These are phyloP conservation scores for Trichoderma aggressivum DNA, from an alignment of 2,329 filamentous ascomycete genomes.

Conservation along the genomic window DNA sequence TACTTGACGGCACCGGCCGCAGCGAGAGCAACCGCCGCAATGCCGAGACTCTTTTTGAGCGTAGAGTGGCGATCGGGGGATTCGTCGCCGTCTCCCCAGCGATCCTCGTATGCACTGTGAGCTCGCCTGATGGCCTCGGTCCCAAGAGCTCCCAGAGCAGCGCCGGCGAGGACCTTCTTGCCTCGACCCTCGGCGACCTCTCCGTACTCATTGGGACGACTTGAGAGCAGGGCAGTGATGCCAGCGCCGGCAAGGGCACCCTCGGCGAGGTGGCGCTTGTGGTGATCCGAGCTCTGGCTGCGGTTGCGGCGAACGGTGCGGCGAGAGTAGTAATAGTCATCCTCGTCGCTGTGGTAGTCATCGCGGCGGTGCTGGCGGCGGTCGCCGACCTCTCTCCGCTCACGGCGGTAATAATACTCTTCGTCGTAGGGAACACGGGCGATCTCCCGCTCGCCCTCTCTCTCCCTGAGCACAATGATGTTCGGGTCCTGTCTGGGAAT, in stretches of 20 bases:
- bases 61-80: conserved; percentile 44
- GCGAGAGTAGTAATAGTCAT: conserved; percentile 48
- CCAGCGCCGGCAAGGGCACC: conserved; percentile 64
- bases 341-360: conserved; percentile 43
- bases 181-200: conserved; percentile 51
- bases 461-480: conserved; percentile 43
- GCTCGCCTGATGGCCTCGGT: conserved; percentile 60
- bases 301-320: conserved; percentile 48
- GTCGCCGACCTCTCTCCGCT: conserved; percentile 41
- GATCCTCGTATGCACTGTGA: conserved; percentile 58
- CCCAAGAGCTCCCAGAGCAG: conserved; percentile 60
- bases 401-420: conserved; percentile 52
- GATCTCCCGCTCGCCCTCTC: conserved; percentile 39
- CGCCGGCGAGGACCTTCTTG: conserved; percentile 58
- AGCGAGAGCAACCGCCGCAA: conserved; percentile 61
- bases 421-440: conserved; percentile 38
- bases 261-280: conserved; percentile 59
- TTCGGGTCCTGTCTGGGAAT: conserved; percentile 45
- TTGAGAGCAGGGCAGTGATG: conserved; percentile 55
- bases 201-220: conserved; percentile 50
- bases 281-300: conserved; percentile 45
- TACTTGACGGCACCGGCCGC: conserved; percentile 65
- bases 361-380: conserved; percentile 41
- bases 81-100: conserved; percentile 39
- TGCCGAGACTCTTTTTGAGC: conserved; percentile 59